Evolutionary conservation across 106 monocot genomes (phyloP).

Genomic region (Dioscorea alata): DNA sequence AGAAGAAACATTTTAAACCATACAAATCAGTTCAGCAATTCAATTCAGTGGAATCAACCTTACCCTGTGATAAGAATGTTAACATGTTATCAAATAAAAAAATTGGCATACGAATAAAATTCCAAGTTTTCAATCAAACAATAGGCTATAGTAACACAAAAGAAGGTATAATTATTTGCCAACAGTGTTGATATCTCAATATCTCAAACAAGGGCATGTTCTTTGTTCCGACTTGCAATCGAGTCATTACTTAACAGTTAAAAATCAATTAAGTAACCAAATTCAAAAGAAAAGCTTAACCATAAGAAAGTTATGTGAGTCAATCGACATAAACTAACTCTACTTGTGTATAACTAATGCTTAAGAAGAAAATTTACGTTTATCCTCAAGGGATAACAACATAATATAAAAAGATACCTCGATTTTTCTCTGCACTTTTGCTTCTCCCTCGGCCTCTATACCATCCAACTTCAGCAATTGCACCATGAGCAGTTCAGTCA

Average conservation of each 20-base stretch:
- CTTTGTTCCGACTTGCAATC: no score
- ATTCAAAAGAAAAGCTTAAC: not conserved
- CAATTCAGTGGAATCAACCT: no score
- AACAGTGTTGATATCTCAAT: no score
- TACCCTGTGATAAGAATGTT: no score
- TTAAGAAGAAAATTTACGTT: not conserved
- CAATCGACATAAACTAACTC: not conserved
- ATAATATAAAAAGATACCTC: slow-evolving; percentile 43
- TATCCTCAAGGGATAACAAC: not conserved
- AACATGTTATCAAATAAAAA: no score
- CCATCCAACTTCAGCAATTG: slow-evolving; percentile 84
- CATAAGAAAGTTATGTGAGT: not conserved
- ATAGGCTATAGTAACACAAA: no score
- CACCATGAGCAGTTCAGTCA: slow-evolving; percentile 80
- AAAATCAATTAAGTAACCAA: not conserved
- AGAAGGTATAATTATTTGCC: no score
- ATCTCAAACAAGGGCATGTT: no score
- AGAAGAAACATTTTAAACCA: no score
- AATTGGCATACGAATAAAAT: no score
- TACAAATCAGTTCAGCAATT: no score
- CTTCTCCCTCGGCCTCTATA: slow-evolving; percentile 86
- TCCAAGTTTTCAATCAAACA: no score
- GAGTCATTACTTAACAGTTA: not conserved
- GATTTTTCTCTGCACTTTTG: slow-evolving; percentile 64
- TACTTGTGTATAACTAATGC: not conserved